Percentiles rank a stretch among this genome's conserved stretches.
Conservation (phyloP, 1,284 basidiomycete species). For the Chiua sp. region DNA sequence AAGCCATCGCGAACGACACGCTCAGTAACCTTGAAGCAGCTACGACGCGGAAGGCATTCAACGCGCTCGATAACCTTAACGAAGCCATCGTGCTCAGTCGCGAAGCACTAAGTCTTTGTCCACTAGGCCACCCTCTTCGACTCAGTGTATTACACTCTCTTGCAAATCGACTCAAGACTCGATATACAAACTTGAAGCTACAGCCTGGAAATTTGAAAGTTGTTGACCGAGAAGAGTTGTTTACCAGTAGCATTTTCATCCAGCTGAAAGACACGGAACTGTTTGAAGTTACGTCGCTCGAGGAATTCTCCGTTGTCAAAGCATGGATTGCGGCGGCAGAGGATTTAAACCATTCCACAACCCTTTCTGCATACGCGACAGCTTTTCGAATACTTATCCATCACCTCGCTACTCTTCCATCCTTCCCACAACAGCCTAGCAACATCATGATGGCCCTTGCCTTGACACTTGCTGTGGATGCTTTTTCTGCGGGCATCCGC, state of each 20-base stretch:
- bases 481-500: not conserved
- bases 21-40: too few relatives aligned
- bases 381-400: conserved; percentile 1
- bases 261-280: not conserved
- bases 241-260: not conserved
- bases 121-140: not conserved
- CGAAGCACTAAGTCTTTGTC: too few relatives aligned
- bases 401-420: conserved; percentile 2
- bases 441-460: conserved; percentile 4
- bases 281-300: not conserved
- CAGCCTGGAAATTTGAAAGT: too few relatives aligned
- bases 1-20: too few relatives aligned
- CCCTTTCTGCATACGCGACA: conserved; percentile 2
- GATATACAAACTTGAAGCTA: not conserved
- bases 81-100: too few relatives aligned
- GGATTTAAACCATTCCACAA: not conserved
- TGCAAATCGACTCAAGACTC: too few relatives aligned
- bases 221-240: not conserved
- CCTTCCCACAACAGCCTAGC: not conserved
- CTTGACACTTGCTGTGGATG: conserved; percentile 3
- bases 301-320: not conserved
- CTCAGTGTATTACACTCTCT: not conserved
- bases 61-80: too few relatives aligned
- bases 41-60: too few relatives aligned
- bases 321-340: conserved; percentile 2